These are phyloP conservation scores for Aegilops bicornis DNA, from an alignment of 176 grass and related monocot species.

Conservation along the genomic window DNA sequence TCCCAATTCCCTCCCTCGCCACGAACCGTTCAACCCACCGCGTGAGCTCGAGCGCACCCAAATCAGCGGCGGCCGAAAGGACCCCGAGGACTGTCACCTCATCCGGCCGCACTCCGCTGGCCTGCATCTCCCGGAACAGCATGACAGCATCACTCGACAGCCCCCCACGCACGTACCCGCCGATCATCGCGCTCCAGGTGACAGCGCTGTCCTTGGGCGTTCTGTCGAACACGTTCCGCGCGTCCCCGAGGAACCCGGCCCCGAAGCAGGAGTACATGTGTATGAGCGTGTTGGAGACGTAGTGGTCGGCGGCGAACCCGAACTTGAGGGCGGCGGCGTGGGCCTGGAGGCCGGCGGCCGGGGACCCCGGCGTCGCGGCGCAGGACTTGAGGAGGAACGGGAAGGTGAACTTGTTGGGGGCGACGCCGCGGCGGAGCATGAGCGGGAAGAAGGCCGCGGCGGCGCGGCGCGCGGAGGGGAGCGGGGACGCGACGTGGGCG, in stretches of 20 bases:
- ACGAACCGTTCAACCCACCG: constrained; percentile 54
- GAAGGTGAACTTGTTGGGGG: constrained; percentile 53
- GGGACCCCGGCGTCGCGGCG: constrained; percentile 26
- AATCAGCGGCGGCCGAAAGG: constrained; percentile 49
- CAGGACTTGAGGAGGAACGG: constrained; percentile 52
- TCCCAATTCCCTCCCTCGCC: constrained; percentile 37
- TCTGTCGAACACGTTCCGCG: constrained; percentile 64
- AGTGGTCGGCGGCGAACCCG: constrained; percentile 42
- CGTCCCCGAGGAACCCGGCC: constrained; percentile 36
- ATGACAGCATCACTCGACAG: constrained; percentile 43
- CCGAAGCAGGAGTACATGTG: constrained; percentile 55
- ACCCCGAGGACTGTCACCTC: constrained; percentile 54
- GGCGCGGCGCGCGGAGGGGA: constrained; percentile 24
- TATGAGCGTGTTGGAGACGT: constrained; percentile 53
- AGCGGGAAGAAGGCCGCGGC: constrained; percentile 48
- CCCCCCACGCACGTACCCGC: constrained; percentile 54
- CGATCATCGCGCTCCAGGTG: constrained; percentile 80
- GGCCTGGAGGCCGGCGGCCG: constrained; percentile 24
- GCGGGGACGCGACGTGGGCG: constrained; percentile 34
- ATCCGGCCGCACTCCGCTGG: constrained; percentile 29
- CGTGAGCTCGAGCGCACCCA: constrained; percentile 69
- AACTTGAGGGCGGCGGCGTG: constrained; percentile 58
- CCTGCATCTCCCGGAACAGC: constrained; percentile 69
- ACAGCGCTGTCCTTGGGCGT: constrained; percentile 41
- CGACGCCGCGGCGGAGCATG: constrained; percentile 38